Conservation (phyloP, 768 basidiomycete genomes). For the Termitomyces sp. region DNA sequence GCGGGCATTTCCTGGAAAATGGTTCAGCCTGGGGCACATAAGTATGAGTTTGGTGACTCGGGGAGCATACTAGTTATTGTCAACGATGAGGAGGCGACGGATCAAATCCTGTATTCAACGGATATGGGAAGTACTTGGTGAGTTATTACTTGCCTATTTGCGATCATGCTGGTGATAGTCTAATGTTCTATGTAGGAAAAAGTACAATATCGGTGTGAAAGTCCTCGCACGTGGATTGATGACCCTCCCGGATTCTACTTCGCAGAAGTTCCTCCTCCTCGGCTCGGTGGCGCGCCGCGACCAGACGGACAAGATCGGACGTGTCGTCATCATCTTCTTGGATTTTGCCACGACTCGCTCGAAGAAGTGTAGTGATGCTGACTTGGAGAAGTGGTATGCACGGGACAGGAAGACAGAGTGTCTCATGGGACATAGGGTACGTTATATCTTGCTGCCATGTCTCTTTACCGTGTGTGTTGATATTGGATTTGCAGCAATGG, state of each 20-base stretch:
- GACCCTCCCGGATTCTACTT: conserved; percentile 92
- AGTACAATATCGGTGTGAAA: conserved; percentile 64
- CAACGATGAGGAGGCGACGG: conserved; percentile 79
- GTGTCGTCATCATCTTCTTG: conserved; percentile 71
- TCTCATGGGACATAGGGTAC: conserved; percentile 91
- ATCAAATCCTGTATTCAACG: conserved; percentile 70
- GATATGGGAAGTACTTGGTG: conserved; percentile 86
- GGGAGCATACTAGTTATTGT: conserved; percentile 78
- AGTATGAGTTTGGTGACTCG: conserved; percentile 95
- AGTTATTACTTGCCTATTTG: background rate
- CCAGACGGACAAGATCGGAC: conserved; percentile 45
- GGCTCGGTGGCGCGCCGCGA: conserved; percentile 70
- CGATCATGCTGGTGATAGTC: background rate
- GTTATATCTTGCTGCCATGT: conserved; percentile 11
- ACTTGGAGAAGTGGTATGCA: conserved; percentile 91
- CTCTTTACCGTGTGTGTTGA: background rate
- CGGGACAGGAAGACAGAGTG: conserved; percentile 65
- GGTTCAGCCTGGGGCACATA: conserved; percentile 72
- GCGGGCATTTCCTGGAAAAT: conserved; percentile 86
- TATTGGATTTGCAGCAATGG: conserved; percentile 70
- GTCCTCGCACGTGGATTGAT: conserved; percentile 76
- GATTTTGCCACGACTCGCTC: conserved; percentile 75
- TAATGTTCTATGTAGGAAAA: conserved; percentile 47
- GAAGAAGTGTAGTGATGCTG: conserved; percentile 63
- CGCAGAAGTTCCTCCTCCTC: conserved; percentile 91